A percentile compares a stretch with the other conserved stretches of the same genome.
Evolutionary conservation across 257 asterid species (phyloP).

Genomic region (Przewalskia tangutica): DNA sequence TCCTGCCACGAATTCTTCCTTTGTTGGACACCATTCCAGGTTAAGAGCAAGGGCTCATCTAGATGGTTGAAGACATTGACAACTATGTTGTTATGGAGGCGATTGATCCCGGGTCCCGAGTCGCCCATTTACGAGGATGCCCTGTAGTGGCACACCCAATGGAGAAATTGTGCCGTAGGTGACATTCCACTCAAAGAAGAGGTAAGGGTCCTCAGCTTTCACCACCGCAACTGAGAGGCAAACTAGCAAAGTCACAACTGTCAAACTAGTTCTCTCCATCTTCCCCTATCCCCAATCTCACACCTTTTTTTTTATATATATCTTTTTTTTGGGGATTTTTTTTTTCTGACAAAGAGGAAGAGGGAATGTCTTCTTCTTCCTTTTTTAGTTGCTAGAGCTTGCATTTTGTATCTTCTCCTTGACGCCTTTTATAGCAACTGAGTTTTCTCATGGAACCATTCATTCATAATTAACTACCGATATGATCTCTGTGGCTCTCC

Average conservation of each 20-base stretch:
- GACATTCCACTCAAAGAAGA: conserved; percentile 3
- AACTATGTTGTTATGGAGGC: too few relatives aligned
- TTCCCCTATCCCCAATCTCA: background rate
- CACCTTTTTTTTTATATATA: background rate
- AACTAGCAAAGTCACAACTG: background rate
- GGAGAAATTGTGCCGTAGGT: too few relatives aligned
- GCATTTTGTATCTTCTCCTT: background rate
- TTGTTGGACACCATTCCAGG: too few relatives aligned
- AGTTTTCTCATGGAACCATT: too few relatives aligned
- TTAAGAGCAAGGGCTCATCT: too few relatives aligned
- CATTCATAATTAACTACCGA: background rate
- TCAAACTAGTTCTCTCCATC: background rate
- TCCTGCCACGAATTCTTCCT: too few relatives aligned
- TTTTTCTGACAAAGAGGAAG: conserved; percentile 1
- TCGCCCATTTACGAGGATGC: too few relatives aligned
- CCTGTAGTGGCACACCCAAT: too few relatives aligned
- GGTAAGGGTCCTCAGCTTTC: conserved; percentile 3
- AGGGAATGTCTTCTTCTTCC: background rate
- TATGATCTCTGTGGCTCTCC: background rate
- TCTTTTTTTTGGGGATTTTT: background rate
- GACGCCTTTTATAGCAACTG: too few relatives aligned
- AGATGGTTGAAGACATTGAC: too few relatives aligned
- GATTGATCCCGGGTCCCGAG: too few relatives aligned
- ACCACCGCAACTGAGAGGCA: background rate
- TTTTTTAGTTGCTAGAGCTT: background rate